Evolutionary conservation across 2,329 filamentous ascomycete species (phyloP).

Genomic region (Sporothrix mexicana): DNA sequence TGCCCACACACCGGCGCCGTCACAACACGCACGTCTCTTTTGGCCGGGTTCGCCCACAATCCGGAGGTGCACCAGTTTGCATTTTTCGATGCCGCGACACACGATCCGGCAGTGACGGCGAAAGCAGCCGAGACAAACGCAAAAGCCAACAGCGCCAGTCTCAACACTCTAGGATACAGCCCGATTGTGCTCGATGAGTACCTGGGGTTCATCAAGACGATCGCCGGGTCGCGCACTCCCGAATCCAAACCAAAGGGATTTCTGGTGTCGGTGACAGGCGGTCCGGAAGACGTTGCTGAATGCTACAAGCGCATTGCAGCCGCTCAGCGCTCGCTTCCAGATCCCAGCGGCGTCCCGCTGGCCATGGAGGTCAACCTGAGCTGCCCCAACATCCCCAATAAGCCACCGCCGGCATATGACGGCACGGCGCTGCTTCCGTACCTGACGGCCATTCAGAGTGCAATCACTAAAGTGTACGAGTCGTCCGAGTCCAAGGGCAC

Average conservation of each 20-base stretch:
- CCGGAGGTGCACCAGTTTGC: conserved; percentile 65
- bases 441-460: conserved; percentile 52
- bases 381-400: conserved; percentile 74
- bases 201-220: conserved; percentile 59
- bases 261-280: conserved; percentile 74
- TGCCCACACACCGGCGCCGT: conserved; percentile 72
- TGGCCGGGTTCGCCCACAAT: conserved; percentile 69
- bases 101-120: conserved; percentile 38
- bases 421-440: conserved; percentile 58
- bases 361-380: conserved; percentile 79
- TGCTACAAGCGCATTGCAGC: conserved; percentile 60
- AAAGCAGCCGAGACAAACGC: conserved; percentile 19
- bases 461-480: conserved; percentile 6
- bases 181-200: conserved; percentile 66
- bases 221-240: conserved; percentile 44
- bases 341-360: conserved; percentile 51
- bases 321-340: conserved; percentile 46
- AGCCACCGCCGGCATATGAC: conserved; percentile 74
- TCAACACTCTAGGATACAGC: conserved; percentile 79
- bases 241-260: conserved; percentile 59
- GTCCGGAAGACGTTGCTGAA: conserved; percentile 59
- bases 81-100: conserved; percentile 60
- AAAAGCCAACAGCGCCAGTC: conserved; percentile 49
- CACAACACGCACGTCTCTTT: conserved; percentile 72
- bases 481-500: conserved; percentile 12